Percentiles rank a stretch among this genome's conserved stretches.
Conservation (phyloP, 139 green algal species). For the Auxenochlorella pyrenoidosa region DNA sequence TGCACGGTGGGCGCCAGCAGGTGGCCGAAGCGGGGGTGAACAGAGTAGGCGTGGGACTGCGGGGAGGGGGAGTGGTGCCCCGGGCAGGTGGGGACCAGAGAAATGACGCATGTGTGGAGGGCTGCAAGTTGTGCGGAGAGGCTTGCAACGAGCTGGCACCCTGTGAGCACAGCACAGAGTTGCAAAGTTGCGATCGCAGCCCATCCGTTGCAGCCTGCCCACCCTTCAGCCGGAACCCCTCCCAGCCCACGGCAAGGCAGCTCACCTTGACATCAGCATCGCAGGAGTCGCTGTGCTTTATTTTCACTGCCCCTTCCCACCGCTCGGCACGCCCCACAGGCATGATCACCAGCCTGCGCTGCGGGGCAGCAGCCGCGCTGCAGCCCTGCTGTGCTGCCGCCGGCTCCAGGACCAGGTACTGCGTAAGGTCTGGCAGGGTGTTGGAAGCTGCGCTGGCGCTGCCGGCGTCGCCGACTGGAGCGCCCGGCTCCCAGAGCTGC, state of each 20-base stretch:
- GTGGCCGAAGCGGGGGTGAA: constrained; percentile 62
- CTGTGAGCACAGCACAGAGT: too few species aligned
- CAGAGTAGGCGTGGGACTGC: constrained; percentile 56
- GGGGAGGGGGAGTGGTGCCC: not conserved
- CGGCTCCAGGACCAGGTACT: constrained; percentile 61
- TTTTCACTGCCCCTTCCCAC: not conserved
- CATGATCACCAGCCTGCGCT: not conserved
- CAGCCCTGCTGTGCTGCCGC: not conserved
- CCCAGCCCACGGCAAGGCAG: not conserved
- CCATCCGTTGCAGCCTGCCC: not conserved
- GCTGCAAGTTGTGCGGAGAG: too few species aligned
- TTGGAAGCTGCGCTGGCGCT: constrained; percentile 15
- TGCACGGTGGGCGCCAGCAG: constrained; percentile 38
- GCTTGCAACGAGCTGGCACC: too few species aligned
- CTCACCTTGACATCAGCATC: not conserved
- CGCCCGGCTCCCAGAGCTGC: constrained; percentile 23
- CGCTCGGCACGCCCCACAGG: not conserved
- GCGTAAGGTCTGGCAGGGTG: constrained; percentile 60
- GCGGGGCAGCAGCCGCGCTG: not conserved
- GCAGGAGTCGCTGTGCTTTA: constrained; percentile 15
- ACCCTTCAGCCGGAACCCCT: too few species aligned
- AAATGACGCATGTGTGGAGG: too few species aligned
- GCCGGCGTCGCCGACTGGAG: not conserved
- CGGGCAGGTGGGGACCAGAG: not conserved
- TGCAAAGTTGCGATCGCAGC: too few species aligned